Evolutionary conservation across 495 filamentous ascomycete species (phyloP), one percentile per base, ranked within the genome.

Genomic region (Usnea hakonensis): DNA sequence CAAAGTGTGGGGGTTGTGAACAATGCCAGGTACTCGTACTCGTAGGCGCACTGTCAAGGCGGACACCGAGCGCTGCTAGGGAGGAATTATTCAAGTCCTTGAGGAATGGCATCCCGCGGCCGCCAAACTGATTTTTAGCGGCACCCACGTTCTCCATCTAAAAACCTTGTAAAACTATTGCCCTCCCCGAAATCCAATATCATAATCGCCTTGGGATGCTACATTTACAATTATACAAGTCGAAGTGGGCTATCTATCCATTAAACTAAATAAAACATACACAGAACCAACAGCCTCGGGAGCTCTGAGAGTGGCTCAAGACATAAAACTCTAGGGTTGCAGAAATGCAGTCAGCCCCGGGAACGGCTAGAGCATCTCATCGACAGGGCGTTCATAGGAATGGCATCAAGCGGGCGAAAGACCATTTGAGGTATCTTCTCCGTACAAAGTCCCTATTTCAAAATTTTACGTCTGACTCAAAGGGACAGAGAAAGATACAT

Each of bases 1-100:
- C 33, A 9, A 62, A 55, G 53, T 58, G 55, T 62, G 60, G 55
- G 59, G 58, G 41, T 56, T 35, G 52, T 57, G 38, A 37, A 17
- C 21, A 48, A 55, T 38, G 40, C 60, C 60, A 62, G 46, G 46
- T 14, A 50, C 23, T 30, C 28, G 46, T 14, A 50, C 23, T 30
- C 28, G 54, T 40, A 37, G 60, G 53, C 60, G 60, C 37, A 56
- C 19, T 17, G 13, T 37, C 60, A 37, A 57, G 40, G 60, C 60
- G 38, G 21, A 61, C 50, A 55, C 46, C 28, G 36, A 40, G 58
- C 40, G 59, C 52, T 44, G 37, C 43, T 46, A 50, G 46, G 46
- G 46, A 50, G 46, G 46, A 50, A 50, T 30, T 50, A 26, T 50
- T 50, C 46, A 50, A 50, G 46, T 30, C 46, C 46, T 50, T 17